Conservation (phyloP, 352 stramenopile species). For the Phytophthora quininea region DNA sequence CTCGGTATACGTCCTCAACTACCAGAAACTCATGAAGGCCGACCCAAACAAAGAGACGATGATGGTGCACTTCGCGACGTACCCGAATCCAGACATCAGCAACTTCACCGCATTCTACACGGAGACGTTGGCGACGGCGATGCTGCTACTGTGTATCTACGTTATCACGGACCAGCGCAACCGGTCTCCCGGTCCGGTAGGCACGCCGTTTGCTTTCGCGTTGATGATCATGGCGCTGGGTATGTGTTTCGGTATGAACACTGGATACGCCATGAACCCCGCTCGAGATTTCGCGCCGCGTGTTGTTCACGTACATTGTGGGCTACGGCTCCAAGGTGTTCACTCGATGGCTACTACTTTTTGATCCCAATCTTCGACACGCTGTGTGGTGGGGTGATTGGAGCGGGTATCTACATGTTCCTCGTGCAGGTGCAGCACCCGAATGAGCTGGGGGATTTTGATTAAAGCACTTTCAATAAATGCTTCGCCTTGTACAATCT, state of each 20-base stretch:
- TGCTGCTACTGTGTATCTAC: constrained; percentile 59
- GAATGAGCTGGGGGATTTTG: neutral
- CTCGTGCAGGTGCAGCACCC: neutral
- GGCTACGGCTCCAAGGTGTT: constrained; percentile 67
- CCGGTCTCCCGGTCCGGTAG: constrained; percentile 38
- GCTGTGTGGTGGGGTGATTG: constrained; percentile 44
- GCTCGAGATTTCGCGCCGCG: constrained; percentile 50
- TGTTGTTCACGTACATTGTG: constrained; percentile 47
- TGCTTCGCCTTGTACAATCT: no score
- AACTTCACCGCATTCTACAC: constrained; percentile 59
- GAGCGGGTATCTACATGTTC: constrained; percentile 24
- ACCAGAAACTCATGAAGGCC: constrained; percentile 45
- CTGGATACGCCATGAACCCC: constrained; percentile 52
- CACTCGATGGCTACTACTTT: constrained; percentile 62
- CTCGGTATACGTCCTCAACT: constrained; percentile 55
- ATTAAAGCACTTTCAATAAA: no score
- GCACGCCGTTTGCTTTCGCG: constrained; percentile 47
- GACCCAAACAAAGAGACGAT: constrained; percentile 53
- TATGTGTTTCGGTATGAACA: constrained; percentile 65
- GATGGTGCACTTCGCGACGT: constrained; percentile 54
- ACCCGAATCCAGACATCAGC: constrained; percentile 44
- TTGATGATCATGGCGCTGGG: constrained; percentile 62
- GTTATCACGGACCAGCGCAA: constrained; percentile 61
- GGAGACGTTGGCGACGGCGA: constrained; percentile 52
- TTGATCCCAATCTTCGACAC: constrained; percentile 62